A percentile compares a stretch with the other conserved stretches of the same genome.
Evolutionary conservation across 768 basidiomycete species (phyloP).

Genomic region (Tricholoma saponaceum): DNA sequence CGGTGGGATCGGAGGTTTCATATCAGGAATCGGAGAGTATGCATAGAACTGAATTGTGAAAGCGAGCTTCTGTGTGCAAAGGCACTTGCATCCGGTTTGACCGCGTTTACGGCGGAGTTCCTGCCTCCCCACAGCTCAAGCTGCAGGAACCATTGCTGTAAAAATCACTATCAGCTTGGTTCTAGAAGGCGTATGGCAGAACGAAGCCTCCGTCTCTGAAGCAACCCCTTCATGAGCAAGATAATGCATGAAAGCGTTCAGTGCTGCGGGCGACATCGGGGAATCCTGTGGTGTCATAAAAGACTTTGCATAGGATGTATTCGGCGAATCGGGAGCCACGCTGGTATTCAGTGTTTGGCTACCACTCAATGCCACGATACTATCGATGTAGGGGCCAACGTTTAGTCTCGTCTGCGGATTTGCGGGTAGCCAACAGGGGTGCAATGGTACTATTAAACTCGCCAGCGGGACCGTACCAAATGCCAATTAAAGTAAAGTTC

Average conservation of each 20-base stretch:
- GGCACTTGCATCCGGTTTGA: constrained; percentile 35
- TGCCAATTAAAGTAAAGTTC: constrained; percentile 27
- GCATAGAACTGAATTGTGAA: constrained; percentile 52
- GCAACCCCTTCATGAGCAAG: constrained; percentile 28
- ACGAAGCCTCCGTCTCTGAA: constrained; percentile 18
- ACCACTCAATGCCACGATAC: constrained; percentile 7
- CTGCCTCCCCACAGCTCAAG: constrained; percentile 41
- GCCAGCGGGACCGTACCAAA: constrained; percentile 13
- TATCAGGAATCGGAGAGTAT: constrained; percentile 22
- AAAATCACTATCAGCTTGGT: background rate
- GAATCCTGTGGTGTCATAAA: constrained; percentile 26
- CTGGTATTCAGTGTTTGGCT: constrained; percentile 18
- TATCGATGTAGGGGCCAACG: constrained; percentile 16
- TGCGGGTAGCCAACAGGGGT: constrained; percentile 12
- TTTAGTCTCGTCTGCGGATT: background rate
- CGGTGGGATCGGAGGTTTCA: background rate
- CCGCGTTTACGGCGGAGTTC: constrained; percentile 42
- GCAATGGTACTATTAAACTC: constrained; percentile 9
- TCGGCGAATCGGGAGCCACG: constrained; percentile 13
- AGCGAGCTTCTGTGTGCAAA: constrained; percentile 41
- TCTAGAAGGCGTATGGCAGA: background rate
- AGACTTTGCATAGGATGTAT: constrained; percentile 32
- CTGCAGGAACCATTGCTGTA: constrained; percentile 34
- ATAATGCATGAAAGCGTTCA: constrained; percentile 29
- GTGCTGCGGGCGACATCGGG: constrained; percentile 26